Percentiles rank a stretch among this genome's conserved stretches.
Conservation (phyloP, 2,329 filamentous ascomycete genomes). For the Colletotrichum viniferum region DNA sequence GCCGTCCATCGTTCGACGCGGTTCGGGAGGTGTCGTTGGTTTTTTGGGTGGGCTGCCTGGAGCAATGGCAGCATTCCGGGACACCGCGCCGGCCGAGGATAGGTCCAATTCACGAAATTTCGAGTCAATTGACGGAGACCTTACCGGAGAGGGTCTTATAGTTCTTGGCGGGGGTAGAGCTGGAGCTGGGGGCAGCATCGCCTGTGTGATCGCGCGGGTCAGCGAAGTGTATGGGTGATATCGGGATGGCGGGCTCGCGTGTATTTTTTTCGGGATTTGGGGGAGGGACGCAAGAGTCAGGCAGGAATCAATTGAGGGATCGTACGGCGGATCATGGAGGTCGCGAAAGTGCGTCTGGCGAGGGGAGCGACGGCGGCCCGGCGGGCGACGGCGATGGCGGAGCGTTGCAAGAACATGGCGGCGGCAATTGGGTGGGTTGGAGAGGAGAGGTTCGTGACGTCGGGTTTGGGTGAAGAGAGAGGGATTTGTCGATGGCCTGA, state of each 20-base stretch:
- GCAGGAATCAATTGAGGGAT: slow-evolving; percentile 26
- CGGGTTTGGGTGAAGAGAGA: slow-evolving; percentile 33
- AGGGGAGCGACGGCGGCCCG: slow-evolving; percentile 59
- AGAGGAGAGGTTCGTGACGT: slow-evolving; percentile 23
- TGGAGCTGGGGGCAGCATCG: slow-evolving; percentile 45
- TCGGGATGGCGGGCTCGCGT: slow-evolving; percentile 3
- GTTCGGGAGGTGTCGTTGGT: slow-evolving; percentile 8
- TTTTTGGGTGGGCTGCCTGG: not conserved
- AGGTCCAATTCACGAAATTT: not conserved
- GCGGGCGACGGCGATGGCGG: slow-evolving; percentile 64
- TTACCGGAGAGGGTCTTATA: slow-evolving; percentile 55
- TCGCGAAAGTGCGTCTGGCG: slow-evolving; percentile 64
- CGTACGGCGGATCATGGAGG: slow-evolving; percentile 65
- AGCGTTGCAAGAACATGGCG: slow-evolving; percentile 69
- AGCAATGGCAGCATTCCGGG: not conserved
- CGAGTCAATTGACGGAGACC: slow-evolving; percentile 23
- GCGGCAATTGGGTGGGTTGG: slow-evolving; percentile 29
- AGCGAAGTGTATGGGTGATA: slow-evolving; percentile 3
- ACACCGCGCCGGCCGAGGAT: not conserved
- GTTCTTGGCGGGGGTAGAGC: slow-evolving; percentile 38
- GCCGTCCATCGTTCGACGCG: slow-evolving; percentile 5
- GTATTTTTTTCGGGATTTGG: slow-evolving; percentile 9
- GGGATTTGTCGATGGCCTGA: slow-evolving; percentile 56
- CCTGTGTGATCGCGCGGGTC: slow-evolving; percentile 28
- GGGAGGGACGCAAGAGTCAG: slow-evolving; percentile 10